These are phyloP conservation scores for Castanea crenata DNA, from an alignment of 306 rosid genomes.

Conservation along the genomic window DNA sequence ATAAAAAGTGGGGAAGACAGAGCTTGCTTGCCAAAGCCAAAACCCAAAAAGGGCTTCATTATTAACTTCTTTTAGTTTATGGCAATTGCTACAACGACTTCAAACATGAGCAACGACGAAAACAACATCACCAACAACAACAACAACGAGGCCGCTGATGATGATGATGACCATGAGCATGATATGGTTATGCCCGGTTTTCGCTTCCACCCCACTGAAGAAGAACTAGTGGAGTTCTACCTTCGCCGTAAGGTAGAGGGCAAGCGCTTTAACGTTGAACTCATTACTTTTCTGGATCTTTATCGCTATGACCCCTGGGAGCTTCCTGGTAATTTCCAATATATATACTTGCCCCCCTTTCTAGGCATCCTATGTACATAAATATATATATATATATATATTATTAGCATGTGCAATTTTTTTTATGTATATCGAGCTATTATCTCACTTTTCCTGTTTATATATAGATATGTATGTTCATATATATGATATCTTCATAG, in stretches of 20 bases:
- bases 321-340: conserved; percentile 67
- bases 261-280: conserved; percentile 96
- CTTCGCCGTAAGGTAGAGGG: conserved; percentile 99
- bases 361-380: conserved; percentile 1
- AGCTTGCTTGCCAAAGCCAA: not conserved
- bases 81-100: conserved; percentile 67
- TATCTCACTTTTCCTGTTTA: not conserved
- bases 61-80: conserved; percentile 33
- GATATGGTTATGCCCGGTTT: conserved; percentile 98
- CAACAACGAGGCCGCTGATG: not conserved
- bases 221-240: conserved; percentile 96
- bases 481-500: too few relatives aligned
- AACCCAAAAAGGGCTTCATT: conserved; percentile 7
- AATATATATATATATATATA: not conserved
- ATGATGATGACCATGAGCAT: conserved; percentile 65
- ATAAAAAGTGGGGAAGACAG: conserved; percentile 5
- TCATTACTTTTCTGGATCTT: conserved; percentile 97
- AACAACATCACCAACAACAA: conserved; percentile 10
- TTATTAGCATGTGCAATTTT: not conserved
- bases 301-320: conserved; percentile 99
- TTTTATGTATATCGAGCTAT: not conserved
- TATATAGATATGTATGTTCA: too few relatives aligned
- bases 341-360: conserved; percentile 18
- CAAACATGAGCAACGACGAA: conserved; percentile 49
- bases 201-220: conserved; percentile 97